These are phyloP conservation scores for Iodosphaeria phyllophila DNA, from an alignment of 2,329 filamentous ascomycete genomes.

Conservation along the genomic window DNA sequence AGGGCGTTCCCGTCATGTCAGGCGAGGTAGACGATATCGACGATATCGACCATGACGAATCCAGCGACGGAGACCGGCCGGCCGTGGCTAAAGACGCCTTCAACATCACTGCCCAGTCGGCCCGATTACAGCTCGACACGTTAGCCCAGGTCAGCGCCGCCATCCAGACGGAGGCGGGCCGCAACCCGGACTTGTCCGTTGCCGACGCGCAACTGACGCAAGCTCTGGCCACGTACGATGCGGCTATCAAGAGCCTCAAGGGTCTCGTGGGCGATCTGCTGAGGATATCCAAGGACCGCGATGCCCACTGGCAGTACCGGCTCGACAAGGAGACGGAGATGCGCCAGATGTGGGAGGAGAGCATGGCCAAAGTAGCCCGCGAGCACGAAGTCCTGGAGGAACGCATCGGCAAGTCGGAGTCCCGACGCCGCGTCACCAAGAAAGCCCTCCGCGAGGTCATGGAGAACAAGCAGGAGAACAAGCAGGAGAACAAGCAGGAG, in stretches of 20 bases:
- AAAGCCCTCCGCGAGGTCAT: slow-evolving; percentile 74
- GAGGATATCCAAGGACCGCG: slow-evolving; percentile 82
- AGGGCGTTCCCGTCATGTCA: slow-evolving; percentile 15
- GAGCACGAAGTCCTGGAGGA: slow-evolving; percentile 87
- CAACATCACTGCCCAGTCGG: slow-evolving; percentile 91
- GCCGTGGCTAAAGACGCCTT: slow-evolving; percentile 79
- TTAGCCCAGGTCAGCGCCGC: slow-evolving; percentile 74
- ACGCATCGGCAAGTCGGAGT: slow-evolving; percentile 73
- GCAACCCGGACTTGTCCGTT: slow-evolving; percentile 53
- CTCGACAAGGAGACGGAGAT: slow-evolving; percentile 83
- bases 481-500: too few relatives aligned
- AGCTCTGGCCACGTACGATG: slow-evolving; percentile 72
- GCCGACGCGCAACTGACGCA: slow-evolving; percentile 59
- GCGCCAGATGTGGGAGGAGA: slow-evolving; percentile 95
- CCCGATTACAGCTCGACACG: slow-evolving; percentile 79
- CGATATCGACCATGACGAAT: slow-evolving; percentile 61
- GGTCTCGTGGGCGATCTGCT: slow-evolving; percentile 70
- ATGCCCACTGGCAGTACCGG: slow-evolving; percentile 92
- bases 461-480: slow-evolving; percentile 30
- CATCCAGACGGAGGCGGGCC: slow-evolving; percentile 50
- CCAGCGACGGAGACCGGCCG: slow-evolving; percentile 55
- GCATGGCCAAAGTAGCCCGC: slow-evolving; percentile 88
- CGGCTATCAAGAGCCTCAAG: slow-evolving; percentile 73
- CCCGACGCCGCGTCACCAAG: slow-evolving; percentile 79
- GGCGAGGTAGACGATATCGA: slow-evolving; percentile 32